Base-by-base conservation (phyloP, 306 rosid species). In the Alnus rubra region DNA sequence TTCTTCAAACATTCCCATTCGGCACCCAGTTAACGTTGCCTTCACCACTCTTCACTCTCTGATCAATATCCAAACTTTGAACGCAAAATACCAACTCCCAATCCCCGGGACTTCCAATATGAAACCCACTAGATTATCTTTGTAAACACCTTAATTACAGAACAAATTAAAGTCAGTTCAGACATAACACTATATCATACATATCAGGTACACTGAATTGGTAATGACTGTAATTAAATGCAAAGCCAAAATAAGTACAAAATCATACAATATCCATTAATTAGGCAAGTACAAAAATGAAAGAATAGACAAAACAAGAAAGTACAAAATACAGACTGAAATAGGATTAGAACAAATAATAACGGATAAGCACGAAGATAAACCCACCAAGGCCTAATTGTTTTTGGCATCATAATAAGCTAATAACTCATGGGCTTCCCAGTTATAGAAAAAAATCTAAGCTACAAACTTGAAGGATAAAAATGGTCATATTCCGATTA, bases 1-100 rank as follows among this genome's bases (percentile, higher is more conserved):
- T 50, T 85, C 91, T 18, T 88, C 89, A 51, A 83, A 88, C 28
- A 83, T 86, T 54, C 76, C 82, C 86, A 88, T 83, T 23, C 48
- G 48, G 67, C 14, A 16, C 35, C 49, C 63, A 64, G 14, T 18
- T 30, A 0, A 13, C 3, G 5, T 47, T 2, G 47, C 31, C 37
- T 59, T 47, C 13, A 69, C 63, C 18, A 18, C 23, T 1, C 16
- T 53, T 53, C 23, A 14, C 9, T 37, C 47, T 64, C 23, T 2
- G 7, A 42, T 68, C 51, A 42, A 42, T 39, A 18, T 42, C 30
- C 28, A 7, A 44, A 67, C 51, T 68, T n/a, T 65, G 71, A 12
- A 67, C 28, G 28, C 69, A 68, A 39, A 68, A 9, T 68, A 18
- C 42, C 16, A 18, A 49, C 52, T 10, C 44, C 42, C 44, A 68